Evolutionary conservation across 129 eudicot species (phyloP).

Genomic region (Centaurea solstitialis): DNA sequence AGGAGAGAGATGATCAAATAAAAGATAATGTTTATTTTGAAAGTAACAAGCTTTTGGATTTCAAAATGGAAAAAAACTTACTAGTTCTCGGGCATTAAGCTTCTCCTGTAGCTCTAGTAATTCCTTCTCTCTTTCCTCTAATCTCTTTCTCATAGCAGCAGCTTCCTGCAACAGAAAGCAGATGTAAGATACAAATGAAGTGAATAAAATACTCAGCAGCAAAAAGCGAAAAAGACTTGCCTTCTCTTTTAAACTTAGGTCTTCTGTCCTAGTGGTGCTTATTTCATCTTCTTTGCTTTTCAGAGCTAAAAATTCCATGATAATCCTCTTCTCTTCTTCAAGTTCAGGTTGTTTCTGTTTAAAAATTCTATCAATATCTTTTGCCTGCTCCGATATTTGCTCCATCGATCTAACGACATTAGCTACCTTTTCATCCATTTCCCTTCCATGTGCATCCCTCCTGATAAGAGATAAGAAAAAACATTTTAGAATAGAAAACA

Average conservation of each 20-base stretch:
- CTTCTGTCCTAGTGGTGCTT: conserved; percentile 46
- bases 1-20: not conserved
- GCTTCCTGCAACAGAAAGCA: conserved; percentile 64
- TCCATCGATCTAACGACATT: conserved; percentile 77
- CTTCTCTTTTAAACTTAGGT: conserved; percentile 71
- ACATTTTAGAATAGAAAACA: conserved; percentile 1
- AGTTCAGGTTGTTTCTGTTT: conserved; percentile 78
- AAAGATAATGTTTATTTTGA: not conserved
- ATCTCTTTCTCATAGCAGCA: conserved; percentile 47
- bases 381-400: conserved; percentile 85
- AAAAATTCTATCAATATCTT: conserved; percentile 66
- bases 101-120: conserved; percentile 65
- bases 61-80: conserved; percentile 29
- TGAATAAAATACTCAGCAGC: not conserved
- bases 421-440: conserved; percentile 87
- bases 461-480: conserved; percentile 33
- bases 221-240: conserved; percentile 37
- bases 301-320: conserved; percentile 42
- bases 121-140: conserved; percentile 73
- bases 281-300: conserved; percentile 78
- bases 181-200: not conserved
- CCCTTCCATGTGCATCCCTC: conserved; percentile 81
- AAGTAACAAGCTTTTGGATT: not conserved
- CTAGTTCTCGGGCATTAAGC: conserved; percentile 70
- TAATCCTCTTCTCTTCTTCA: conserved; percentile 71